Evolutionary conservation across 352 stramenopile genomes (phyloP).

Genomic region (Pythium diclinum): DNA sequence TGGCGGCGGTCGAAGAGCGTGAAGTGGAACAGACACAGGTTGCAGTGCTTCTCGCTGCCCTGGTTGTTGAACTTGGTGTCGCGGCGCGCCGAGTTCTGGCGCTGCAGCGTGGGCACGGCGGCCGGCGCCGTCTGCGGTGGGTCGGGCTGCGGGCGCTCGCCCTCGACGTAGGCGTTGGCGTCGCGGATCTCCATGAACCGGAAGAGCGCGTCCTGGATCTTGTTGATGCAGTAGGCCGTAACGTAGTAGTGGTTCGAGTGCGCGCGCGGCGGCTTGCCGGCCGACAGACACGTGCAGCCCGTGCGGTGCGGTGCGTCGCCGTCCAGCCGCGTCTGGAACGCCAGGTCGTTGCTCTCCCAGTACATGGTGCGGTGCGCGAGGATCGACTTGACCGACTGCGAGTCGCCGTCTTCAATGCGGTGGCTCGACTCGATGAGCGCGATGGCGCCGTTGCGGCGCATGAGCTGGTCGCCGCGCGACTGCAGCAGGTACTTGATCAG

Average conservation of each 20-base stretch:
- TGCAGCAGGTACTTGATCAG: constrained; percentile 88
- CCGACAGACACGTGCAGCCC: constrained; percentile 79
- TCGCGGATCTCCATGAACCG: constrained; percentile 78
- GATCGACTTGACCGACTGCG: constrained; percentile 84
- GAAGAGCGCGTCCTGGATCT: constrained; percentile 84
- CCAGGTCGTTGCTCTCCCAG: constrained; percentile 82
- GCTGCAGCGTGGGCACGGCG: constrained; percentile 35
- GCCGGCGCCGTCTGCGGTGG: constrained; percentile 52
- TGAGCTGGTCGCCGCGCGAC: constrained; percentile 80
- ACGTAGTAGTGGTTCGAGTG: constrained; percentile 88
- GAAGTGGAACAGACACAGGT: constrained; percentile 88
- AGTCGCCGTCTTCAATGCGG: constrained; percentile 82
- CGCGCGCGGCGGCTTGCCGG: constrained; percentile 55
- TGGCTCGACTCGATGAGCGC: constrained; percentile 86
- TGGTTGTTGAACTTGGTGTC: constrained; percentile 66
- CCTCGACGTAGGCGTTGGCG: constrained; percentile 73
- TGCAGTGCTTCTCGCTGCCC: constrained; percentile 86
- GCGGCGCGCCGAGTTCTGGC: constrained; percentile 44
- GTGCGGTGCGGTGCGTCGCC: constrained; percentile 80
- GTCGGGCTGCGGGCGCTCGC: constrained; percentile 62
- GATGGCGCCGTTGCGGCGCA: constrained; percentile 83
- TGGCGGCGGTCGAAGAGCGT: constrained; percentile 87
- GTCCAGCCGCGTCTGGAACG: constrained; percentile 74
- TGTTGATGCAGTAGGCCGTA: constrained; percentile 85
- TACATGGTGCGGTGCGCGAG: constrained; percentile 87